Evolutionary conservation across 345 rosid genomes (phyloP).

Genomic region (Draba incana): DNA sequence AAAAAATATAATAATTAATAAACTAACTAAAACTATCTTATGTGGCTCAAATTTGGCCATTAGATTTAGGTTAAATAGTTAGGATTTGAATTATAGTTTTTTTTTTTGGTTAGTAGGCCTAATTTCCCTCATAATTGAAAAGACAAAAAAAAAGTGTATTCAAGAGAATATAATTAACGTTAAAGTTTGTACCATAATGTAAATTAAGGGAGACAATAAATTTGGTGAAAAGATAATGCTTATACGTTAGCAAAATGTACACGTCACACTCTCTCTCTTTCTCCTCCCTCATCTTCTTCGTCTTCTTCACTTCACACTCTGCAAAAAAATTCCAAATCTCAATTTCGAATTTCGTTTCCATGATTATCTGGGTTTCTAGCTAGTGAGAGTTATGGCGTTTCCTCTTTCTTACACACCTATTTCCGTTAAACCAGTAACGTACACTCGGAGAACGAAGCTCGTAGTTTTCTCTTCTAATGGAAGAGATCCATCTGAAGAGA

Average conservation of each 20-base stretch:
- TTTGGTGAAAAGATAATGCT: conserved; percentile 30
- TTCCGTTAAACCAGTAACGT: conserved; percentile 32
- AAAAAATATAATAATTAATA: no score
- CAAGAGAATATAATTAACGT: no score
- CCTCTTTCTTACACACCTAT: conserved; percentile 36
- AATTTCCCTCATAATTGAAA: no score
- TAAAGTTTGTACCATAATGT: neutral
- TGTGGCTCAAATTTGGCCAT: no score
- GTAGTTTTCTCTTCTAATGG: conserved; percentile 59
- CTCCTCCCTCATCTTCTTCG: no score
- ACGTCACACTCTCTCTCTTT: no score
- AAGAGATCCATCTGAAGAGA: conserved; percentile 52
- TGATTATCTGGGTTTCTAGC: neutral
- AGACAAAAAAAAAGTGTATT: no score
- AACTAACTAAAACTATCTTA: no score
- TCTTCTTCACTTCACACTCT: neutral
- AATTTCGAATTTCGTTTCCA: neutral
- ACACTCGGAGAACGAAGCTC: conserved; percentile 36
- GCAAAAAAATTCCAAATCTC: neutral
- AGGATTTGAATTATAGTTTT: no score
- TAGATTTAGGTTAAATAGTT: no score
- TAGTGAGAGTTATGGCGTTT: conserved; percentile 34
- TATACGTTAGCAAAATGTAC: conserved; percentile 37
- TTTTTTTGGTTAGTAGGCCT: no score
- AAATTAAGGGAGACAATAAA: neutral